Evolutionary conservation across 225 moss, liverwort and hornwort genomes (phyloP), one percentile per base, ranked within the genome.

Genomic region (Bryoerythrophyllum caledonicum): DNA sequence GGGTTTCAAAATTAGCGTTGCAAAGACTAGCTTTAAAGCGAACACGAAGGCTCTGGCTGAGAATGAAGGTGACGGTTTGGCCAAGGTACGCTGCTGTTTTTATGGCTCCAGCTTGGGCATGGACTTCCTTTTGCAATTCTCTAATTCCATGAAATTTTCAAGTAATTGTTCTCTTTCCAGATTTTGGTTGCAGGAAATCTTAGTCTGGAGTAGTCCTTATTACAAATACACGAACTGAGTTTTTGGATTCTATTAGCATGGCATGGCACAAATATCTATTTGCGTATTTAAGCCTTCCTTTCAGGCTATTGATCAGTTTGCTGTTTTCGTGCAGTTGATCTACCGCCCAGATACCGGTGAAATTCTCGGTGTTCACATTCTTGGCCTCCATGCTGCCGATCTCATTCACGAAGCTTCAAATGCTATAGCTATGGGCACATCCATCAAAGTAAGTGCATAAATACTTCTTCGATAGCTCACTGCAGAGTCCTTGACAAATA

Each of bases 31-130:
- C 86, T 99, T 95, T 76, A 99, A 95, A 84, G 97, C 95, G 35
- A 99, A 99, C 86, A 99, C 97, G 49, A 99, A 99, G 78, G 97
- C 97, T 67, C 93, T 99, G 79, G 97, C 97, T 44, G 97, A 99
- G 83, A 99, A 99, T 73, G 97, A 99, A 86, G 91, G 93, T 35
- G 97, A 99, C 53, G 97, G 97, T 62, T 63, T 99, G 37, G 97
- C 97, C n/a, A 99, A 99, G 93, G 96, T 96, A 85, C 16, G 37
- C 68, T 61, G 34, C 65, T 65, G 2, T 64, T 19, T 8, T 38
- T 63, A n/a, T 20, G 34, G 17, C 53, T 71, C 1, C 63, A 27
- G 12, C 54, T 68, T 49, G 57, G 13, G 63, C 24, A 10, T 73
- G 59, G 53, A 19, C 62, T 38, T 40, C 5, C 75, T 74, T 61